Conservation (phyloP, 2,329 filamentous ascomycete genomes). For the Claviceps africana region DNA sequence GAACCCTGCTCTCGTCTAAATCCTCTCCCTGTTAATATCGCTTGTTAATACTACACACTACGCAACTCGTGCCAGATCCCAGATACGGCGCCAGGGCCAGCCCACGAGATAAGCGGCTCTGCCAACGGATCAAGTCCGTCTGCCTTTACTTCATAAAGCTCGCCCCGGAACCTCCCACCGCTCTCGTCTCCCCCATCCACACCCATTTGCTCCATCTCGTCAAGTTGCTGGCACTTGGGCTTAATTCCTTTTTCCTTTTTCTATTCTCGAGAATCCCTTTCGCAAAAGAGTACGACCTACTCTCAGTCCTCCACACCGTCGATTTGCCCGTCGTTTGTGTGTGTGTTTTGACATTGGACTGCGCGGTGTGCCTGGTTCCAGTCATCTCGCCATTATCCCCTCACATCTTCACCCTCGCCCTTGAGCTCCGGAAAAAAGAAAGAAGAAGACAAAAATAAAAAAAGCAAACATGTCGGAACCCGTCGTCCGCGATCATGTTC, state of each 20-base stretch:
- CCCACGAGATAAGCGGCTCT: background rate
- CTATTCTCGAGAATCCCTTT: background rate
- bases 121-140: background rate
- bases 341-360: too few relatives aligned
- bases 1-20: background rate
- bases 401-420: background rate
- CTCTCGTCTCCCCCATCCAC: background rate
- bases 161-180: background rate
- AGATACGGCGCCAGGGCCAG: background rate
- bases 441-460: too few relatives aligned
- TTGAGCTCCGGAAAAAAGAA: background rate
- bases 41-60: background rate
- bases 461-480: constrained; percentile 6
- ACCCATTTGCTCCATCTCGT: background rate
- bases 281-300: background rate
- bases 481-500: constrained; percentile 4
- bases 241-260: background rate
- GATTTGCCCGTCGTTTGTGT: background rate
- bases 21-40: background rate
- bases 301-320: background rate
- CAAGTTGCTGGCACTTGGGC: background rate
- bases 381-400: background rate
- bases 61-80: background rate
- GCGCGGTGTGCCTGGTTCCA: background rate
- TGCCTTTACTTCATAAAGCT: background rate